Base-by-base conservation (phyloP, 2,329 filamentous ascomycete species). In the Podosphaera leucotricha region DNA sequence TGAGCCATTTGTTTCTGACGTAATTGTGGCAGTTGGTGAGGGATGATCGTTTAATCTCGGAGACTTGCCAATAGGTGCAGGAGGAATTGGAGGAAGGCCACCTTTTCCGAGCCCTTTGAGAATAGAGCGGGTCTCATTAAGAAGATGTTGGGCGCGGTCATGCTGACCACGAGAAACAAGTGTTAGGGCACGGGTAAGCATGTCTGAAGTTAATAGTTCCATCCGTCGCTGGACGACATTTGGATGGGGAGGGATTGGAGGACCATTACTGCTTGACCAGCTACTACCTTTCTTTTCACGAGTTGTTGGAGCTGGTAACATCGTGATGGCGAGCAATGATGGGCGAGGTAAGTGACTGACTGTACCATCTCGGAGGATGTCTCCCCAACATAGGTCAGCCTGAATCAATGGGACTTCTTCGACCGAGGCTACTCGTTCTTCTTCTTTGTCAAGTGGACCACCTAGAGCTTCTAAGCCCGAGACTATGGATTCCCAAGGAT, bases 151-250 rank as follows among this genome's bases (percentile, higher is more conserved):
- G 0, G 86, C 90, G 30, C 86, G 80, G 55, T 98, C 90, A 58
- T 94, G 83, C 61, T 95, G 87, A 28, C 83, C 84, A 33, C 85
- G 75, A 47, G 83, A 83, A 18, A 95, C 86, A 18, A 98, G 71
- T 0, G 85, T 93, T 48, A 98, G 65, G 13, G 90, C 86, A 46
- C 90, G 72, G 6, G 84, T 92, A 49, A 98, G 71, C 90, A 98
- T 98, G 59, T 98, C 90, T 1, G 87, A 95, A 2, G 90, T 95
- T 44, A 98, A 71, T 24, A 98, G 68, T 61, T 98, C 90, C 90
- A 98, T 98, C 39, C 90, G 80, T 36, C 90, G 75, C 62, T 98
- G 90, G 6, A 98, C 87, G 47, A 98, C 85, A 49, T 79, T 83
- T 3, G 90, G 86, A 57, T 95, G 90, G 39, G 90, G 87, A 13